Evolutionary conservation across 169 alveolate species (phyloP).

Genomic region (Plasmodium adleri): DNA sequence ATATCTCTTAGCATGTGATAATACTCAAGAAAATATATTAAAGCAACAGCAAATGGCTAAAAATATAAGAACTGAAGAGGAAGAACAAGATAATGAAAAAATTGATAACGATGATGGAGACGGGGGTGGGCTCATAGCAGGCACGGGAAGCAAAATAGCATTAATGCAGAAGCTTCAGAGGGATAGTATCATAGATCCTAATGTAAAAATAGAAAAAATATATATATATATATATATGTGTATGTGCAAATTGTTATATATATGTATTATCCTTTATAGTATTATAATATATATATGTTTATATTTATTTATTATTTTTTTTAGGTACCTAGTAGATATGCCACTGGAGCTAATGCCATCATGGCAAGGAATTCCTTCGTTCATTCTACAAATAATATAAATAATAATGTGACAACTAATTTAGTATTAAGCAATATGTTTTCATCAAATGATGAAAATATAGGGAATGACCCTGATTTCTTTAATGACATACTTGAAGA

Average conservation of each 20-base stretch:
- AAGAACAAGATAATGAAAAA: constrained; percentile 85
- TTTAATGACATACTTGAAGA: constrained; percentile 91
- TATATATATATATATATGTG: too few species aligned
- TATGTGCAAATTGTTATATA: too few species aligned
- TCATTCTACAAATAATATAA: background rate
- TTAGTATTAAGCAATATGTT: constrained; percentile 89
- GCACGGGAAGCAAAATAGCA: constrained; percentile 86
- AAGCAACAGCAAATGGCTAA: constrained; percentile 20
- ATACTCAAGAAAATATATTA: constrained; percentile 21
- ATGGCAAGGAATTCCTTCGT: constrained; percentile 3
- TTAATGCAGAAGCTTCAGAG: constrained; percentile 88
- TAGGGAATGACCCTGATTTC: constrained; percentile 85
- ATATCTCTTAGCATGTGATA: constrained; percentile 38
- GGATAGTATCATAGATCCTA: constrained; percentile 23
- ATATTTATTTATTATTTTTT: constrained; percentile 18
- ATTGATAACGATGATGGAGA: constrained; percentile 80
- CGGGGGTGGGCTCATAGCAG: constrained; percentile 86
- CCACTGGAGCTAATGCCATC: constrained; percentile 8
- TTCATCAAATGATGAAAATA: constrained; percentile 83
- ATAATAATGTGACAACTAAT: constrained; percentile 76
- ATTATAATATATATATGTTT: background rate
- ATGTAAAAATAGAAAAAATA: constrained; percentile 1
- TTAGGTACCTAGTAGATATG: constrained; percentile 13
- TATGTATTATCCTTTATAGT: too few species aligned
- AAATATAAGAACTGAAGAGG: constrained; percentile 64